Percentiles rank a stretch among this genome's conserved stretches.
Conservation (phyloP, 495 filamentous ascomycete genomes). For the Talaromyces proteolyticus region DNA sequence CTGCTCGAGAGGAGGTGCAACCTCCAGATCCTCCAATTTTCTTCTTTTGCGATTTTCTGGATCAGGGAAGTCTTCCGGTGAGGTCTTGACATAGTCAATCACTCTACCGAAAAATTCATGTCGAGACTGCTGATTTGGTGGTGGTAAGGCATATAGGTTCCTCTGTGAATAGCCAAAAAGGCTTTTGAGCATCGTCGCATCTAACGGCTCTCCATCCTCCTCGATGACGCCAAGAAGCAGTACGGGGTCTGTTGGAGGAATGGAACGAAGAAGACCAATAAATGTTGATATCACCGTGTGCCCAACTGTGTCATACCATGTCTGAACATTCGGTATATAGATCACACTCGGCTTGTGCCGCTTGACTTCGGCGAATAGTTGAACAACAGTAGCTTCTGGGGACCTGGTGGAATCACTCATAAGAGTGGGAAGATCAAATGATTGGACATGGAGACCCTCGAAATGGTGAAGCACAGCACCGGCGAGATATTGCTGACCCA, state of each 20-base stretch:
- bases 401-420: slow-evolving; percentile 66
- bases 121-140: slow-evolving; percentile 61
- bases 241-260: slow-evolving; percentile 83
- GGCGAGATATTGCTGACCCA: slow-evolving; percentile 92
- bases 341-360: slow-evolving; percentile 95
- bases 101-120: slow-evolving; percentile 71
- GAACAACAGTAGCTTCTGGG: slow-evolving; percentile 79
- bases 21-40: slow-evolving; percentile 65
- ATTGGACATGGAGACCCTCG: slow-evolving; percentile 89
- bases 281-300: slow-evolving; percentile 70
- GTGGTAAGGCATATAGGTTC: slow-evolving; percentile 62
- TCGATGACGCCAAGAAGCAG: slow-evolving; percentile 81
- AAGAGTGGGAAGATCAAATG: slow-evolving; percentile 85
- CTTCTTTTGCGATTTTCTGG: slow-evolving; percentile 78
- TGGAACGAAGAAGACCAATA: slow-evolving; percentile 63
- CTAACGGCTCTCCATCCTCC: slow-evolving; percentile 46
- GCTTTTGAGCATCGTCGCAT: slow-evolving; percentile 58
- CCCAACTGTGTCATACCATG: slow-evolving; percentile 74
- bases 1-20: slow-evolving; percentile 66
- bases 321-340: slow-evolving; percentile 83
- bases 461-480: slow-evolving; percentile 83
- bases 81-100: slow-evolving; percentile 64
- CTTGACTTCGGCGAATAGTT: slow-evolving; percentile 85
- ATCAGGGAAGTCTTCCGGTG: slow-evolving; percentile 81
- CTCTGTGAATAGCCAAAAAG: slow-evolving; percentile 80